Conservation (phyloP, 202 grass and related monocot species). For the Brachypodium distachyon region DNA sequence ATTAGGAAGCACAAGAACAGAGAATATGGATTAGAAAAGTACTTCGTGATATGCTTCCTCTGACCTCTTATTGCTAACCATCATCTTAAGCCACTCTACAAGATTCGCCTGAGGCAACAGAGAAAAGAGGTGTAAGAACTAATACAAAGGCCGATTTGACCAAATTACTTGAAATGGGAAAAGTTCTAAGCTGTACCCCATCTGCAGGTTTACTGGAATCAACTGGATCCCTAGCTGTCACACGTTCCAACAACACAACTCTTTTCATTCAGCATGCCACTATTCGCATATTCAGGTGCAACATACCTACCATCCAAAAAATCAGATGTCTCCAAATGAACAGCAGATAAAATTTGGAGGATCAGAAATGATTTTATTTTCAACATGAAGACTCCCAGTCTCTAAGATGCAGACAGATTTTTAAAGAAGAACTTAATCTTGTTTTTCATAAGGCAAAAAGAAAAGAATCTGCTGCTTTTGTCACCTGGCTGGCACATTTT, state of each 20-base stretch:
- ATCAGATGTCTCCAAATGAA: slow-evolving; percentile 15
- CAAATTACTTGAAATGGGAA: not conserved
- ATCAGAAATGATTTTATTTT: no score
- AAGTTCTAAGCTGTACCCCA: slow-evolving; percentile 38
- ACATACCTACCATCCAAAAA: slow-evolving; percentile 60
- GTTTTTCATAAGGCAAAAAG: no score
- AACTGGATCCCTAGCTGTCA: slow-evolving; percentile 91
- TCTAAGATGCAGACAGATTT: no score
- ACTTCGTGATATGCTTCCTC: slow-evolving; percentile 77
- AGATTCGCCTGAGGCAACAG: slow-evolving; percentile 64
- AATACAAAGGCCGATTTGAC: not conserved
- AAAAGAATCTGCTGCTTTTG: no score
- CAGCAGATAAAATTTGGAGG: no score
- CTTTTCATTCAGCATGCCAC: slow-evolving; percentile 92
- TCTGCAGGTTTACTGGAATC: slow-evolving; percentile 73
- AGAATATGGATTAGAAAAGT: not conserved
- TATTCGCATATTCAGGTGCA: slow-evolving; percentile 92
- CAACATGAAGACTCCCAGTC: no score
- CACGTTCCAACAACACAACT: slow-evolving; percentile 83
- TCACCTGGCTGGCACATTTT: no score
- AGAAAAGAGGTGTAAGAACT: slow-evolving; percentile 4
- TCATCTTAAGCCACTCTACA: slow-evolving; percentile 93
- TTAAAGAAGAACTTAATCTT: no score
- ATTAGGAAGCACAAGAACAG: not conserved
- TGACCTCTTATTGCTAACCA: slow-evolving; percentile 71